Evolutionary conservation across 257 asterid genomes (phyloP), one percentile per base, ranked within the genome.

Genomic region (Scutellaria barbata): DNA sequence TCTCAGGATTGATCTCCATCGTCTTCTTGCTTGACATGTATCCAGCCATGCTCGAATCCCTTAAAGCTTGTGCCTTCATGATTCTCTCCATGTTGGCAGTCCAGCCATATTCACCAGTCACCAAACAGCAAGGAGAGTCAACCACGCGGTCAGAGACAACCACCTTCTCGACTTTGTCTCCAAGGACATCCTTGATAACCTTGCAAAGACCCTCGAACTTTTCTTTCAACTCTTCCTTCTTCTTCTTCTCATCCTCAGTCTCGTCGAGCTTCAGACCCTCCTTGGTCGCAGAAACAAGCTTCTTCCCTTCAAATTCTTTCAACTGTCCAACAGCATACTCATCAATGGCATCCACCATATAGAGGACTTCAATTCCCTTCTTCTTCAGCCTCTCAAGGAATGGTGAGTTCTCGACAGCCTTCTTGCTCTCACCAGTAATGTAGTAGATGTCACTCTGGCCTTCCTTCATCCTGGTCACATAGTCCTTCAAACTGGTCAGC

Each of bases 231-330:
- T 85, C 89, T 74, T 85, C 91, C 67, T 80, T 76, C 79, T 74
- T 85, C 42, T 80, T 85, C 85, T 82, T 85, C 63, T 87, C 94
- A 2, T 87, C 94, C 65, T 87, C 94, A 1, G 69, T 74, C 78
- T 88, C 95, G 0, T 86, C 92, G 1, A 88, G 86, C 79, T 87
- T 87, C 60, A 87, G 81, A n/a, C 91, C 89, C 76, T 88, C 95
- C 69, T 85, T 88, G 61, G 95, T 87, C 3, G 94, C 94, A 63
- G 94, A 87, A 1, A 85, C 88, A 1, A 85, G 88, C 58, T 83
- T 88, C 71, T 83, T 85, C 10, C 91, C 94, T 52, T 87, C 94
- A 16, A 84, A 86, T 56, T 86, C 89, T 59, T 86, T 86, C 80
- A 84, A 42, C 69, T 84, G 92, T 30, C 89, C 92, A 1, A 87